Percentiles rank a stretch among this genome's conserved stretches.
phyloP scores from a whole-genome alignment of 495 filamentous ascomycete genomes.

The Friedmanniomyces simplex region DNA sequence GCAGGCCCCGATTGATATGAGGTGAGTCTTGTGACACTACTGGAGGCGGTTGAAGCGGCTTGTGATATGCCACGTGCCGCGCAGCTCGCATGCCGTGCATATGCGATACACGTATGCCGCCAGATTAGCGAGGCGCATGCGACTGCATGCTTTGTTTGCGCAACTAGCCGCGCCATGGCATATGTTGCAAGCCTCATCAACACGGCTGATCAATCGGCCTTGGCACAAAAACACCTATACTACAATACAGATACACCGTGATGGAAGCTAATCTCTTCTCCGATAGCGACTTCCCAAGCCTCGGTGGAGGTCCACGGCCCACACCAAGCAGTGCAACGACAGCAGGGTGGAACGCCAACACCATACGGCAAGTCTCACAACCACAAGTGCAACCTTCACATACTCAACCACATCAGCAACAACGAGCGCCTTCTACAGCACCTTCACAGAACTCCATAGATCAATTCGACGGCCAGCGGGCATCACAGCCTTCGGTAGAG shows the following conservation, averaged over 20 bases:
- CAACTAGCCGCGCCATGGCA: not conserved
- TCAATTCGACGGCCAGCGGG: constrained; percentile 12
- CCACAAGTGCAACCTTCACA: constrained; percentile 5
- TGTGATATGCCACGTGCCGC: not conserved
- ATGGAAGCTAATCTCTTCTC: constrained; percentile 10
- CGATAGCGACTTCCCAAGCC: constrained; percentile 19
- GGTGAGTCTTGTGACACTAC: constrained; percentile 9
- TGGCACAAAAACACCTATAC: not conserved
- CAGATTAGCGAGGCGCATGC: not conserved
- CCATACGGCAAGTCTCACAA: constrained; percentile 9
- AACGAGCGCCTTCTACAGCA: constrained; percentile 16
- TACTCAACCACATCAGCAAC: constrained; percentile 2
- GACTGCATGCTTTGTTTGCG: not conserved
- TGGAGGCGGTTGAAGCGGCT: not conserved
- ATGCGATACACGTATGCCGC: not conserved
- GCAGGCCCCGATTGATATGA: constrained; percentile 20
- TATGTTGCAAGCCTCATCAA: no score
- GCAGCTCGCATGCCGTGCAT: not conserved
- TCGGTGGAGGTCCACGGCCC: constrained; percentile 20
- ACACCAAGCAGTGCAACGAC: constrained; percentile 4
- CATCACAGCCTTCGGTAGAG: constrained; percentile 4
- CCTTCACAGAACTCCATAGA: constrained; percentile 17
- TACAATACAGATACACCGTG: no score
- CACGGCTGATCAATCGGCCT: not conserved
- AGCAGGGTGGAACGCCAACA: constrained; percentile 14